Evolutionary conservation across 805 yeast genomes (phyloP), one percentile per base, ranked within the genome.

Genomic region (Monosporozyma yasuniensis): DNA sequence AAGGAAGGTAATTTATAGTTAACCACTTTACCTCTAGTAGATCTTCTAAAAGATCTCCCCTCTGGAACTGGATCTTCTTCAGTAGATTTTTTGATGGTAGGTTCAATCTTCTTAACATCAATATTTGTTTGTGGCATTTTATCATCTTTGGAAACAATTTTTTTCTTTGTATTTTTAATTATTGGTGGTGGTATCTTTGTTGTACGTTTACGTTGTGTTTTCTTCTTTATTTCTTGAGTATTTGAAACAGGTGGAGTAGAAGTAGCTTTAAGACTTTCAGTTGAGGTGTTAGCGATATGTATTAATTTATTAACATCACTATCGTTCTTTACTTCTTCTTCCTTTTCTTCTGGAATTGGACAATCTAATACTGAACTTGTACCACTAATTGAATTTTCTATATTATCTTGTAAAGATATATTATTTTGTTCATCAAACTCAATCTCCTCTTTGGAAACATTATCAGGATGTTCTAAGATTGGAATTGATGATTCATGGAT

Each of bases 1-100:
- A 84, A 64, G 1, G 90, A 80, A 0, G 89, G 88, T 32, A 80
- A 72, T 18, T 80, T 79, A 57, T 87, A 87, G 61, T 80, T 78
- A 5, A 87, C 78, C 10, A 76, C 73, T 51, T 76, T 78, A 3
- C 80, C 75, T 21, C 80, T 68, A 22, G 87, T 71, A 50, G 80
- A 65, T 46, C 83, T 68, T 39, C 71, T 59, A 2, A 61, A 46
- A n/a, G 42, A 18, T 18, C 39, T 21, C 12, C 14, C 23, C 1
- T 27, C 34, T 27, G 48, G 25, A 8, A 52, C 55, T n/a, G n/a
- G n/a, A 14, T 55, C 39, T 23, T 52, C 54, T n/a, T 54, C 55
- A 2, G 56, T 22, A 5, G 58, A 60, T 21, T 59, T 55, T 1
- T 3, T 32, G 16, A 14, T 14, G 3, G 58, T 60, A 21, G 58